A percentile compares a stretch with the other conserved stretches of the same genome.
Conservation (phyloP, 1,284 basidiomycete species). For the Filobasidium uniguttulatum region DNA sequence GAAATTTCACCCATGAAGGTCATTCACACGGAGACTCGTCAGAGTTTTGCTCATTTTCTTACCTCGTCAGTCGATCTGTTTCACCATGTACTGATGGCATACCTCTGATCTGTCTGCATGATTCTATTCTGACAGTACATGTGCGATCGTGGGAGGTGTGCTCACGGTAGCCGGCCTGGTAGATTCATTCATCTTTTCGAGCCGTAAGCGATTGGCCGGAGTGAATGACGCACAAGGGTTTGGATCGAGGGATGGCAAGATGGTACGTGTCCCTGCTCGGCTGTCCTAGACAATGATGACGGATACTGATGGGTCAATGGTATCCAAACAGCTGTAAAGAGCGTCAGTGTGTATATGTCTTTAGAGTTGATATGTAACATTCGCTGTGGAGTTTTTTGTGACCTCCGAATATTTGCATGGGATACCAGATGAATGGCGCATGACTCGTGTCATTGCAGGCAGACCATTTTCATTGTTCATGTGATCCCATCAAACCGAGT, state of each 20-base stretch:
- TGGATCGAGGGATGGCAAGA: slow-evolving; percentile 31
- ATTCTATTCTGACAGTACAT: slow-evolving; percentile 49
- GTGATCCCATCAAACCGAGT: too few species aligned
- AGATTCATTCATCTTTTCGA: slow-evolving; percentile 66
- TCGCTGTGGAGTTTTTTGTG: too few species aligned
- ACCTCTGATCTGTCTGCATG: neutral
- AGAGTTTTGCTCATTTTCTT: slow-evolving; percentile 92
- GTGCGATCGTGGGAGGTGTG: slow-evolving; percentile 93
- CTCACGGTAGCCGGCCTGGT: slow-evolving; percentile 87
- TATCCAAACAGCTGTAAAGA: too few species aligned
- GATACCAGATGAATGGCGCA: too few species aligned
- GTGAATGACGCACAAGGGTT: slow-evolving; percentile 24
- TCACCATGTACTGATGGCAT: neutral
- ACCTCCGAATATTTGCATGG: too few species aligned
- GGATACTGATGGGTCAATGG: too few species aligned
- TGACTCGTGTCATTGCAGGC: too few species aligned
- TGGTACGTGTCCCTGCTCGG: slow-evolving; percentile 27
- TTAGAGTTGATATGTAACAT: too few species aligned
- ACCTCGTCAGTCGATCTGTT: slow-evolving; percentile 56
- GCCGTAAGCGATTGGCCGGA: slow-evolving; percentile 30
- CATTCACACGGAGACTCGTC: slow-evolving; percentile 75
- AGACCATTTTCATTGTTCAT: too few species aligned
- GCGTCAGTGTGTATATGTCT: too few species aligned
- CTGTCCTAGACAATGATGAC: too few species aligned
- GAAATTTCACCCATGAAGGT: slow-evolving; percentile 96